Percentiles rank a stretch among this genome's conserved stretches.
phyloP scores from a whole-genome alignment of 305 asterid species.

The Fraxinus velutina region DNA sequence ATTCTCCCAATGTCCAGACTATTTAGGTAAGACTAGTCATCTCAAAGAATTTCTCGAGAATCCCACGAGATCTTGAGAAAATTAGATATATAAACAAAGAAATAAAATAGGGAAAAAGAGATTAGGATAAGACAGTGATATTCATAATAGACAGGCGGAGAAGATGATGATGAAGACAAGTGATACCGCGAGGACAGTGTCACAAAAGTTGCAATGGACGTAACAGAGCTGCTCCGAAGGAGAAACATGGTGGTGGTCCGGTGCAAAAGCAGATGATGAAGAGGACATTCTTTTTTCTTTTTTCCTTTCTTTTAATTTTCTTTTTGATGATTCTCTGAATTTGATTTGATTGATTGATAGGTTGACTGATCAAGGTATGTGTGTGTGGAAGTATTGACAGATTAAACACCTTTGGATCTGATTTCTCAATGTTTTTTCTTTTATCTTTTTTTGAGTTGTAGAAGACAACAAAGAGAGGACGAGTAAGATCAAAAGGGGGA shows the following conservation, averaged over 20 bases:
- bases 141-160: not conserved
- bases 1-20: not conserved
- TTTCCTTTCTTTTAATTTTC: not conserved
- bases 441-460: slow-evolving; percentile 9
- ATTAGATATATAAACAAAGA: not conserved
- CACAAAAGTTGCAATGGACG: slow-evolving; percentile 87
- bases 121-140: not conserved
- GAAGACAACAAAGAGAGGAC: slow-evolving; percentile 27
- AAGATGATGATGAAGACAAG: not conserved
- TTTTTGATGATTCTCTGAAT: slow-evolving; percentile 20
- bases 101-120: not conserved
- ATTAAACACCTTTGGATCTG: slow-evolving; percentile 62
- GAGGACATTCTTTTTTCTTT: slow-evolving; percentile 54
- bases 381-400: too few relatives aligned
- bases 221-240: slow-evolving; percentile 92
- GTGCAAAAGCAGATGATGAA: slow-evolving; percentile 61
- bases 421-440: slow-evolving; percentile 28
- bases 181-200: slow-evolving; percentile 88
- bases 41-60: not conserved
- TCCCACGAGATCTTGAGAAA: not conserved
- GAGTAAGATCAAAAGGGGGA: slow-evolving; percentile 3
- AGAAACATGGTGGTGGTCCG: slow-evolving; percentile 74
- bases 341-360: slow-evolving; percentile 71
- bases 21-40: not conserved
- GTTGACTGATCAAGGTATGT: slow-evolving; percentile 55